Percentiles rank a stretch among this genome's conserved stretches.
Conservation (phyloP, 2,329 filamentous ascomycete species). For the Hymenoscyphus scutula region DNA sequence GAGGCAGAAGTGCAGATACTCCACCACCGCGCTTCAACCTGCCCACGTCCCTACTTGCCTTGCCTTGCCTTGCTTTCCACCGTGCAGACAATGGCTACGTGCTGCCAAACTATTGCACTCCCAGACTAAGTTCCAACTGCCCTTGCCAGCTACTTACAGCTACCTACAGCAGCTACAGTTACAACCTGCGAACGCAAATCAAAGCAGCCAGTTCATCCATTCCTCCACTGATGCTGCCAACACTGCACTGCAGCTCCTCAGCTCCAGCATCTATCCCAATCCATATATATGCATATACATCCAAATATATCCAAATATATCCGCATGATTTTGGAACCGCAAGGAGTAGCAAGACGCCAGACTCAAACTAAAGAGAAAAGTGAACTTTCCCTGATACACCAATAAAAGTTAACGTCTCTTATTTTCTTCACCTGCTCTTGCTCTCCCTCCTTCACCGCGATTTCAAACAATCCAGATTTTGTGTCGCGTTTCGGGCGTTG, state of each 20-base stretch:
- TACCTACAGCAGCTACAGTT: neutral
- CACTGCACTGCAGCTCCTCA: neutral
- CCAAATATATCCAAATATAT: too few species aligned
- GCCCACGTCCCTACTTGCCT: neutral
- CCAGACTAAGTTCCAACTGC: too few species aligned
- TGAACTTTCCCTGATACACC: neutral
- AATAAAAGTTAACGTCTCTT: too few species aligned
- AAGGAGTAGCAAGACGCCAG: neutral
- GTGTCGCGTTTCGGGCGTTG: constrained; percentile 15
- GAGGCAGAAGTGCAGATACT: too few species aligned
- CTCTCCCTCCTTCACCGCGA: neutral
- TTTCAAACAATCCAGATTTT: neutral
- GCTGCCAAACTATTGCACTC: neutral
- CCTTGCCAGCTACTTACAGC: neutral
- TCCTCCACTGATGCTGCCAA: neutral
- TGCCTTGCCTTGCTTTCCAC: too few species aligned
- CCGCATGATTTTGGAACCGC: neutral
- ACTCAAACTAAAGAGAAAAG: neutral
- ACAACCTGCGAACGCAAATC: neutral
- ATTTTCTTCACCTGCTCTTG: neutral
- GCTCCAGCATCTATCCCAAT: neutral
- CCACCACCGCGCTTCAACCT: neutral
- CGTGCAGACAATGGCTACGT: neutral
- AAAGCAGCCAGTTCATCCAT: constrained; percentile 2
- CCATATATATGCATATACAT: too few species aligned